Evolutionary conservation across 257 asterid species (phyloP), one percentile per base, ranked within the genome.

Genomic region (Petunia axillaris): DNA sequence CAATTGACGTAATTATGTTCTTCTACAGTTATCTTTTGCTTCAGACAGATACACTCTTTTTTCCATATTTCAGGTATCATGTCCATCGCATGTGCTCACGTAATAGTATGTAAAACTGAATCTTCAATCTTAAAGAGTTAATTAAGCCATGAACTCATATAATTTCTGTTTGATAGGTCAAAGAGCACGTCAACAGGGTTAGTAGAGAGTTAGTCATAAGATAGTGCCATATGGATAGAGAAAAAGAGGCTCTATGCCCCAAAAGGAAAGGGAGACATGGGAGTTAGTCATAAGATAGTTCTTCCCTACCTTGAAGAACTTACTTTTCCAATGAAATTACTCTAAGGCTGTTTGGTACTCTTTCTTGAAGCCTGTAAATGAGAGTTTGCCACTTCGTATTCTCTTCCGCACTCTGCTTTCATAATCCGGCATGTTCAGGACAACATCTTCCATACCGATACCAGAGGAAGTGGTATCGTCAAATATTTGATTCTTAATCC

Each of bases 161-260:
- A 67, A 67, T 41, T 67, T 67, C 1, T 67, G 52, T 54, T 67
- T 67, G 43, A 38, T 66, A 14, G 75, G 75, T 66, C 15, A 52
- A 66, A 66, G 37, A 66, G 40, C 75, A 40, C 39, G 74, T 40
- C 53, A 40, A 40, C 3, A 2, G 14, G 74, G 40, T 65, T 65
- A 14, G 13, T 65, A 40, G 52, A 36, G 74, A 65, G 74, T 65
- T 36, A 65, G 52, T 25, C 6, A 44, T 13, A 39, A 6, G 4
- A 39, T 35, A 65, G 11, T 40, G 74, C 74, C 74, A 65, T 39
- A 65, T 37, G 37, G 48, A 64, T 65, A 46, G 0, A 65, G 40
- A 40, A 39, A 65, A 38, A 40, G 44, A 65, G 74, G 14, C 37
- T 1, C 73, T 65, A 65, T 40, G 74, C 71, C 50, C 52, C 75